phyloP scores from a whole-genome alignment of 257 asterid species.

The Ilex asprella region DNA sequence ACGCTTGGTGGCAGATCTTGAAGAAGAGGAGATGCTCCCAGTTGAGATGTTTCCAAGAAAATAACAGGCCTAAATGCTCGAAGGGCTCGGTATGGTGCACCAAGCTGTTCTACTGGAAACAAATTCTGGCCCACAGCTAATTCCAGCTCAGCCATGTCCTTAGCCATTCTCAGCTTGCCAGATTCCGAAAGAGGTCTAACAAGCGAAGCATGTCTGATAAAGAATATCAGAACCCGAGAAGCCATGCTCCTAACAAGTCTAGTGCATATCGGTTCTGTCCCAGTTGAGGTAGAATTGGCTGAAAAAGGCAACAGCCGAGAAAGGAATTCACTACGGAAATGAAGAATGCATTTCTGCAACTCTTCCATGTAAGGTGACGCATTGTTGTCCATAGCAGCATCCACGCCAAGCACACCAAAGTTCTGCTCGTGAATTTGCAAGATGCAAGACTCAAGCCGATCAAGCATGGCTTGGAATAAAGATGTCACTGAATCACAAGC shows the following conservation, averaged over 20 bases:
- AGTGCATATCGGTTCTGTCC: constrained; percentile 75
- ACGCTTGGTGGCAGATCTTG: constrained; percentile 87
- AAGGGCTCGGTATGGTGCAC: constrained; percentile 88
- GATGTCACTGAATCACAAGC: constrained; percentile 94
- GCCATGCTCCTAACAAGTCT: constrained; percentile 88
- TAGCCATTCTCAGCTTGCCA: constrained; percentile 92
- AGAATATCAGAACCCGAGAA: constrained; percentile 70
- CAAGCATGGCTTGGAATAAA: constrained; percentile 87
- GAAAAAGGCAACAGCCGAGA: constrained; percentile 79
- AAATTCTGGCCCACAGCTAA: constrained; percentile 76
- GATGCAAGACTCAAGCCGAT: constrained; percentile 80
- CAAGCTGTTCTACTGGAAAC: constrained; percentile 94
- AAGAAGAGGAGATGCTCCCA: constrained; percentile 76
- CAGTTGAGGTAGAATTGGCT: constrained; percentile 28
- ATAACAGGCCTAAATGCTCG: constrained; percentile 91
- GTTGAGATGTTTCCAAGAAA: constrained; percentile 83
- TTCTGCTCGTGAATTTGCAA: constrained; percentile 86
- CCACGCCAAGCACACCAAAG: constrained; percentile 63
- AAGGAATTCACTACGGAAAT: constrained; percentile 74
- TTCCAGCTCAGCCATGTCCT: constrained; percentile 97
- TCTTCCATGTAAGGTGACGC: constrained; percentile 98
- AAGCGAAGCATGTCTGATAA: constrained; percentile 83
- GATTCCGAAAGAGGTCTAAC: constrained; percentile 94
- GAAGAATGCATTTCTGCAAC: constrained; percentile 66
- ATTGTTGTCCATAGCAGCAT: constrained; percentile 71